Evolutionary conservation across 2,329 filamentous ascomycete species (phyloP).

Genomic region (Hypoxylon sp.): DNA sequence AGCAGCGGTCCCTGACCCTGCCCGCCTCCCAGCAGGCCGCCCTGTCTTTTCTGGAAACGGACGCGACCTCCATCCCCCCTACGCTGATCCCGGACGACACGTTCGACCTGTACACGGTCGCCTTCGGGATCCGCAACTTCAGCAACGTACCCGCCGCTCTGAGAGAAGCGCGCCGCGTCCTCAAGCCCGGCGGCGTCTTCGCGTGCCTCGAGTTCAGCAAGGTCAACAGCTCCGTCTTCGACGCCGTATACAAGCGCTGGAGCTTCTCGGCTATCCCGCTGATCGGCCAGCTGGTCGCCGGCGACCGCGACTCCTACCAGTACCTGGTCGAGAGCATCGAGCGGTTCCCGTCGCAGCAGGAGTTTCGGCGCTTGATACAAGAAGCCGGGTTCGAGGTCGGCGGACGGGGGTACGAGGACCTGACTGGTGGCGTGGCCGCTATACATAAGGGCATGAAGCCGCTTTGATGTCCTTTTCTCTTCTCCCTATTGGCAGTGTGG

Average conservation of each 20-base stretch:
- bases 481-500: background rate
- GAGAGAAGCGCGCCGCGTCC: conserved; percentile 83
- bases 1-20: conserved; percentile 75
- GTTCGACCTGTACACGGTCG: conserved; percentile 97
- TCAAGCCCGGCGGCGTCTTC: conserved; percentile 95
- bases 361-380: conserved; percentile 85
- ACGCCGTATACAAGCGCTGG: conserved; percentile 93
- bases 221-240: conserved; percentile 74
- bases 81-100: conserved; percentile 71
- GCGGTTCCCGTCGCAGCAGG: conserved; percentile 85
- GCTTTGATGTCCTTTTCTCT: conserved; percentile 43
- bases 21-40: conserved; percentile 66
- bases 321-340: conserved; percentile 99
- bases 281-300: conserved; percentile 94
- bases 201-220: conserved; percentile 96
- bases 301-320: conserved; percentile 95
- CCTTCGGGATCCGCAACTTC: conserved; percentile 98
- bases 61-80: conserved; percentile 79
- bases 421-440: conserved; percentile 92
- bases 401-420: conserved; percentile 85
- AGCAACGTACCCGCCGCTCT: conserved; percentile 88
- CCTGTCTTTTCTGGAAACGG: conserved; percentile 86
- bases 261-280: conserved; percentile 94
- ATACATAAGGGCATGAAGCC: conserved; percentile 98
- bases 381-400: conserved; percentile 88